phyloP scores from a whole-genome alignment of 2,329 filamentous ascomycete species.

The Aspergillus sp. region DNA sequence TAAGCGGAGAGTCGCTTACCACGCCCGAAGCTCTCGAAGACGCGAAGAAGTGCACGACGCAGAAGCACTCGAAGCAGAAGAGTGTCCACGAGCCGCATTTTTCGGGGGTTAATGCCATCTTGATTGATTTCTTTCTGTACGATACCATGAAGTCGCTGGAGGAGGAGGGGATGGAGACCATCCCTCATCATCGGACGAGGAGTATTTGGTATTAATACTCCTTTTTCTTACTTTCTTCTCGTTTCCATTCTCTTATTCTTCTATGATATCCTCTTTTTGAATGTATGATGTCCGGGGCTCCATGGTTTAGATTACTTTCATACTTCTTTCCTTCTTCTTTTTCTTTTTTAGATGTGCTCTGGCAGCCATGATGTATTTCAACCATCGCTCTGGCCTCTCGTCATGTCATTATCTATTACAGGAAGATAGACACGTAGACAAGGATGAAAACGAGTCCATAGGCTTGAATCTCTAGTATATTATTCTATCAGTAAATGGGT shows the following conservation, averaged over 20 bases:
- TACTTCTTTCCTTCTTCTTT: neutral
- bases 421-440: neutral
- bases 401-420: neutral
- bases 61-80: conserved; percentile 11
- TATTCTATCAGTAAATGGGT: neutral
- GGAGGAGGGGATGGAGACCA: conserved; percentile 43
- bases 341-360: neutral
- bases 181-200: conserved; percentile 80
- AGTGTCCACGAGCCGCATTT: conserved; percentile 3
- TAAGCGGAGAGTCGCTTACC: neutral
- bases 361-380: neutral
- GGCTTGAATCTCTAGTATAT: too few species aligned
- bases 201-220: conserved; percentile 78
- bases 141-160: conserved; percentile 87
- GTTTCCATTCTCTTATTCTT: neutral
- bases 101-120: conserved; percentile 64
- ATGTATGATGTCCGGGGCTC: neutral
- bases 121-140: conserved; percentile 97
- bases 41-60: conserved; percentile 9
- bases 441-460: too few species aligned
- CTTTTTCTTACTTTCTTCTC: neutral
- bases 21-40: conserved; percentile 6
- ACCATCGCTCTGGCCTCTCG: too few species aligned
- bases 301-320: neutral
- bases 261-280: neutral